These are phyloP conservation scores for Delphinella strobiligena DNA, from an alignment of 2,329 filamentous ascomycete species.

Conservation along the genomic window DNA sequence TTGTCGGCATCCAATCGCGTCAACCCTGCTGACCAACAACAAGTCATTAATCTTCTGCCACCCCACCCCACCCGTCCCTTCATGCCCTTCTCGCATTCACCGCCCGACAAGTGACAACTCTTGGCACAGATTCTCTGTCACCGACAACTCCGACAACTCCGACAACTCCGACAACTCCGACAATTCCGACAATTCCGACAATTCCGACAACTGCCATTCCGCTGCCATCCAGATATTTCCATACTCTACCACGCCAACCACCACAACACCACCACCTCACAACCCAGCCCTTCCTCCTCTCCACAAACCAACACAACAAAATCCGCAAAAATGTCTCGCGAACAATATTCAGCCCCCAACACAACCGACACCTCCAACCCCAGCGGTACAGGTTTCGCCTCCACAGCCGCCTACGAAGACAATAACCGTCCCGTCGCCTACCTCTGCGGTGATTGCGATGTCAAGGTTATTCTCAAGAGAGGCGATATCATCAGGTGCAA, in stretches of 20 bases:
- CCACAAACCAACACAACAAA: background rate
- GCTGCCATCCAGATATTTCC: no score
- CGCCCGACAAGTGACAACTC: background rate
- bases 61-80: no score
- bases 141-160: background rate
- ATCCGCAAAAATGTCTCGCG: slow-evolving; percentile 46
- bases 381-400: slow-evolving; percentile 18
- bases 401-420: slow-evolving; percentile 41
- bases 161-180: no score
- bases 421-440: slow-evolving; percentile 35
- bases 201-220: no score
- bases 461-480: slow-evolving; percentile 61
- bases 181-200: no score
- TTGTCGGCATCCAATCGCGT: background rate
- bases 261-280: background rate
- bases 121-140: background rate
- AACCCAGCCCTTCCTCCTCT: background rate
- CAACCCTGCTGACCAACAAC: background rate
- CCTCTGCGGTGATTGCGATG: slow-evolving; percentile 71
- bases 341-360: slow-evolving; percentile 65
- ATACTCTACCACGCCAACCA: no score
- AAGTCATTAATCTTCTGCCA: background rate
- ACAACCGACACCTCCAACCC: no score
- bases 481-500: slow-evolving; percentile 77
- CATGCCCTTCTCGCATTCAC: no score